Conservation (phyloP, 192 early-diverging fungal species). For the Coemansia sp. region DNA sequence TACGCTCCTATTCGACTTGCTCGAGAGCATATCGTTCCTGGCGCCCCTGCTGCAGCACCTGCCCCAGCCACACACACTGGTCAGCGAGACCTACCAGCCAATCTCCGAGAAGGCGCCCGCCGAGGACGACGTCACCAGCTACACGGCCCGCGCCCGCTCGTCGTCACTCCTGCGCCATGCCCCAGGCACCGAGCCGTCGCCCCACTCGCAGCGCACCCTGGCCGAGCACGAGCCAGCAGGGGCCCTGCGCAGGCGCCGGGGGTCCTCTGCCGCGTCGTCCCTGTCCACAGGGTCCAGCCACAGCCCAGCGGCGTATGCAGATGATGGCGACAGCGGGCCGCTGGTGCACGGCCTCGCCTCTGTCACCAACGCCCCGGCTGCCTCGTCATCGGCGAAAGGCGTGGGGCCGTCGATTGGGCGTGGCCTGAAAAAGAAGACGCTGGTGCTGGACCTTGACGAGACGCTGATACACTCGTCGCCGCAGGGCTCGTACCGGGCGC, state of each 20-base stretch:
- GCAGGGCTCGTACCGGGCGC: slow-evolving; percentile 48
- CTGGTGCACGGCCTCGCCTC: background rate
- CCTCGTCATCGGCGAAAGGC: slow-evolving; percentile 1
- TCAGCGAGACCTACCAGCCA: slow-evolving; percentile 46
- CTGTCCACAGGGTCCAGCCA: slow-evolving; percentile 30
- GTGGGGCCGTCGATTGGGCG: background rate
- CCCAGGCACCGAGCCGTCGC: background rate
- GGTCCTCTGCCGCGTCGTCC: slow-evolving; percentile 33
- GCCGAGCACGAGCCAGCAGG: background rate
- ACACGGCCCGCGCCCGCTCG: background rate
- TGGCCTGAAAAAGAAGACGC: slow-evolving; percentile 44
- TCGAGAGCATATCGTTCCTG: slow-evolving; percentile 30
- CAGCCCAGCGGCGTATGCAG: background rate
- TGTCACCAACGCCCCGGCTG: slow-evolving; percentile 5
- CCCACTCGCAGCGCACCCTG: background rate
- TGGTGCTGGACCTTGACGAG: slow-evolving; percentile 64
- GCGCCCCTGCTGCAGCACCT: slow-evolving; percentile 29
- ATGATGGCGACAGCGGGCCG: background rate
- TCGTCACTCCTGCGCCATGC: slow-evolving; percentile 1
- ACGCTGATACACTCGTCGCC: slow-evolving; percentile 66
- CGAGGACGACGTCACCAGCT: too few species aligned
- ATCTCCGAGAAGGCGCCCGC: slow-evolving; percentile 24
- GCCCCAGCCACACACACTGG: slow-evolving; percentile 40
- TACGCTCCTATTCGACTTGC: slow-evolving; percentile 31
- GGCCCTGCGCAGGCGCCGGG: slow-evolving; percentile 25